Evolutionary conservation across 208 protist species (phyloP).

Genomic region (Trypanosoma avium): DNA sequence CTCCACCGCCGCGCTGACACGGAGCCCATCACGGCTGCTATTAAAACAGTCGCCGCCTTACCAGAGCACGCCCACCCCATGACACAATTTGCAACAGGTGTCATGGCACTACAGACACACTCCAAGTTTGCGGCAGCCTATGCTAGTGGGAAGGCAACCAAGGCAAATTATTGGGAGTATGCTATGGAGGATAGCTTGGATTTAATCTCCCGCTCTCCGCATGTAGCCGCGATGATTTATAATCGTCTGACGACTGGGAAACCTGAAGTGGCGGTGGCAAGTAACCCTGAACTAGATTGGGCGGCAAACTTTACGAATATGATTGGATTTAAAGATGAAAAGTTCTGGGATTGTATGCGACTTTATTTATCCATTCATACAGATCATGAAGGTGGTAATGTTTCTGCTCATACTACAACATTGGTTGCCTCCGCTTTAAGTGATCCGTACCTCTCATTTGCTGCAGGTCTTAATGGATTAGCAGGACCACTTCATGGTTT

Average conservation of each 20-base stretch:
- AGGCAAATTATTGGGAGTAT: slow-evolving; percentile 94
- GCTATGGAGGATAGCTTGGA: slow-evolving; percentile 95
- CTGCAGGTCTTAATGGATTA: slow-evolving; percentile 94
- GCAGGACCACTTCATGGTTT: slow-evolving; percentile 98
- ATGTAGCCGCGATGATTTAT: slow-evolving; percentile 93
- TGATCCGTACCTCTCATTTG: slow-evolving; percentile 97
- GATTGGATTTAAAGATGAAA: slow-evolving; percentile 91
- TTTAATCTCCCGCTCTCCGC: slow-evolving; percentile 88
- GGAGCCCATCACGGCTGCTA: slow-evolving; percentile 62
- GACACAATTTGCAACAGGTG: slow-evolving; percentile 86
- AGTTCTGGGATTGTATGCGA: slow-evolving; percentile 97
- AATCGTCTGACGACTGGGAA: slow-evolving; percentile 66
- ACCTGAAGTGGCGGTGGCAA: slow-evolving; percentile 40
- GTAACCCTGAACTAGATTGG: slow-evolving; percentile 88
- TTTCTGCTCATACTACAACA: slow-evolving; percentile 96
- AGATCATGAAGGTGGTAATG: slow-evolving; percentile 97
- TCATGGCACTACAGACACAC: slow-evolving; percentile 92
- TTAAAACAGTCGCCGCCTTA: slow-evolving; percentile 83
- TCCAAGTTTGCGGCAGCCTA: slow-evolving; percentile 95
- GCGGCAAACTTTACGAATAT: slow-evolving; percentile 94
- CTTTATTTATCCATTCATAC: slow-evolving; percentile 97
- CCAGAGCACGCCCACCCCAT: slow-evolving; percentile 96
- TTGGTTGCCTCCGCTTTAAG: slow-evolving; percentile 97
- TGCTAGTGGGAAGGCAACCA: slow-evolving; percentile 88
- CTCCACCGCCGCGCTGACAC: slow-evolving; percentile 75